A percentile compares a stretch with the other conserved stretches of the same genome.
These are phyloP conservation scores for Flaveria sonorensis DNA, from an alignment of 129 eudicot species.

Conservation along the genomic window DNA sequence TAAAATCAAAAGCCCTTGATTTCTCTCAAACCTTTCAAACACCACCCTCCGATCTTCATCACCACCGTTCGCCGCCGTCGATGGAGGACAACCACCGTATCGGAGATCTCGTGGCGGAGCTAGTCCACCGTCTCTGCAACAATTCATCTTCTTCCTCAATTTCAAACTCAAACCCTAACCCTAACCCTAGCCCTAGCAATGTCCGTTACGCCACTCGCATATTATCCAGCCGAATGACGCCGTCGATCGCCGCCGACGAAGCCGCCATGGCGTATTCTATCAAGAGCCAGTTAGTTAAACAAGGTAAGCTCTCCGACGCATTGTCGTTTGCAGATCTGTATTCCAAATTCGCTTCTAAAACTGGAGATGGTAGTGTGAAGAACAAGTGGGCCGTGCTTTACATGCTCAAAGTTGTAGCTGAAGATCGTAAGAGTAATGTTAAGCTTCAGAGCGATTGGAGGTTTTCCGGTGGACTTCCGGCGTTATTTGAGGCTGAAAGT, in stretches of 20 bases:
- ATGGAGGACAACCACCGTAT: slow-evolving; percentile 69
- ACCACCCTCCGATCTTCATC: slow-evolving; percentile 35
- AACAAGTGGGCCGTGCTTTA: slow-evolving; percentile 95
- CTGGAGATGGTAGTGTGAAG: slow-evolving; percentile 75
- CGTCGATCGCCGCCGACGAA: slow-evolving; percentile 75
- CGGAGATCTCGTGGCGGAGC: slow-evolving; percentile 74
- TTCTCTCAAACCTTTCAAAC: slow-evolving; percentile 34
- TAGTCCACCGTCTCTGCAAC: slow-evolving; percentile 72
- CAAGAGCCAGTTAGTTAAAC: slow-evolving; percentile 72
- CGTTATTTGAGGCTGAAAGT: slow-evolving; percentile 42
- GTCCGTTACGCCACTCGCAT: slow-evolving; percentile 79
- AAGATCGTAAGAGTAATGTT: slow-evolving; percentile 52
- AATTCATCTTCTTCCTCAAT: slow-evolving; percentile 25
- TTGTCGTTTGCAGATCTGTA: slow-evolving; percentile 78
- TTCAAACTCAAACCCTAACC: slow-evolving; percentile 53
- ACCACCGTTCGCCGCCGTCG: slow-evolving; percentile 36
- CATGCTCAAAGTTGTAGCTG: slow-evolving; percentile 77
- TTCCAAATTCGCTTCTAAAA: slow-evolving; percentile 64
- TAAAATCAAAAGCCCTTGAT: slow-evolving; percentile 38
- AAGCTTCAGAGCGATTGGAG: slow-evolving; percentile 23
- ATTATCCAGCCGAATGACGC: slow-evolving; percentile 90
- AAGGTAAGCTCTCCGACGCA: slow-evolving; percentile 87
- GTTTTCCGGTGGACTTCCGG: slow-evolving; percentile 63
- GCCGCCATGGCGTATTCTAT: slow-evolving; percentile 86
- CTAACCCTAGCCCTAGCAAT: slow-evolving; percentile 44